Evolutionary conservation across 805 yeast species (phyloP).

Genomic region (Saccharomycopsis sp.): DNA sequence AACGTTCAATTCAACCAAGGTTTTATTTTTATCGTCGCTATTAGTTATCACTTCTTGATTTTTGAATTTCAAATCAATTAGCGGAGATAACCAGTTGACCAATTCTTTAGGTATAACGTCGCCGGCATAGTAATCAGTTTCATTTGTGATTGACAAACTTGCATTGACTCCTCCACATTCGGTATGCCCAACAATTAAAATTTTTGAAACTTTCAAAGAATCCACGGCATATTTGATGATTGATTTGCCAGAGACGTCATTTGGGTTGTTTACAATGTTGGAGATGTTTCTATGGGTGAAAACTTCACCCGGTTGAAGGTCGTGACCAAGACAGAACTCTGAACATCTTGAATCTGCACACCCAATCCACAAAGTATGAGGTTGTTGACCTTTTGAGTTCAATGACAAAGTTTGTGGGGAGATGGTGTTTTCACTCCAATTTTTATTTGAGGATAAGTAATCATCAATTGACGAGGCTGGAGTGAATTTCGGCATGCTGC

Average conservation of each 20-base stretch:
- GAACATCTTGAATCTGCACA: constrained; percentile 90
- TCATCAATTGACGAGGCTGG: constrained; percentile 12
- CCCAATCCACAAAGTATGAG: constrained; percentile 91
- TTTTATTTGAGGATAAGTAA: constrained; percentile 14
- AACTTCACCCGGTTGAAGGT: constrained; percentile 83
- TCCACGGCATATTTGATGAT: constrained; percentile 86
- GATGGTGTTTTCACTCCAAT: constrained; percentile 9
- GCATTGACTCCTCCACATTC: constrained; percentile 94
- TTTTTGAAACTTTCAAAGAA: constrained; percentile 70
- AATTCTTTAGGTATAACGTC: constrained; percentile 36
- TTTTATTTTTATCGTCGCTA: constrained; percentile 47
- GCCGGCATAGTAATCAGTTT: constrained; percentile 51
- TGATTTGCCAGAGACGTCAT: constrained; percentile 68
- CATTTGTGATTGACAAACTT: constrained; percentile 34
- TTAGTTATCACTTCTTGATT: constrained; percentile 45
- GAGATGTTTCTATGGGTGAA: constrained; percentile 88
- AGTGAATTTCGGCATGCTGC: constrained; percentile 1
- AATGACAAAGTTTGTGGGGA: constrained; percentile 22
- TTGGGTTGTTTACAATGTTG: constrained; percentile 56
- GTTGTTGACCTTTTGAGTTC: constrained; percentile 81
- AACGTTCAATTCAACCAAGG: constrained; percentile 71
- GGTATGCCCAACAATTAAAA: constrained; percentile 88
- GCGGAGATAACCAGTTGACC: constrained; percentile 65
- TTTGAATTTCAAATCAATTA: constrained; percentile 60
- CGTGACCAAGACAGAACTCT: constrained; percentile 57